Percentiles rank a stretch among this genome's conserved stretches.
Evolutionary conservation across 2,329 filamentous ascomycete genomes (phyloP).

Genomic region (Beauveria rudraprayagi): DNA sequence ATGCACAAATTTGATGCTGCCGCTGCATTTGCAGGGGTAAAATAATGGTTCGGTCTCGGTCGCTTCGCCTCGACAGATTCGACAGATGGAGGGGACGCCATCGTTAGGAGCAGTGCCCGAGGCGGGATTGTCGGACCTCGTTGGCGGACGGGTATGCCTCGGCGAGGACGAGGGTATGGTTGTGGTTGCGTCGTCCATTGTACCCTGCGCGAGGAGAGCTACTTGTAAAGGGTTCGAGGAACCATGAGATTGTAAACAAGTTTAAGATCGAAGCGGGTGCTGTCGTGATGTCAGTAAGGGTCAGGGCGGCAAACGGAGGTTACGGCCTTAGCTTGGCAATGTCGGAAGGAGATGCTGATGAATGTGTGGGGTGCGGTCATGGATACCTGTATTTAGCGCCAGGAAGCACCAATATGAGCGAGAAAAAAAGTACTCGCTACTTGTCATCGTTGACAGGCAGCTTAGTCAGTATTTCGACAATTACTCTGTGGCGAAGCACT

Average conservation of each 20-base stretch:
- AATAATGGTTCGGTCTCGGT: conserved; percentile 79
- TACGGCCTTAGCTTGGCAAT: not conserved
- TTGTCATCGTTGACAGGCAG: not conserved
- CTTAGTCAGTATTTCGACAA: not conserved
- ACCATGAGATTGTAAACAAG: not conserved
- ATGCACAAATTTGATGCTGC: conserved; percentile 97
- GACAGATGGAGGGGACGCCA: conserved; percentile 66
- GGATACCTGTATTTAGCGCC: not conserved
- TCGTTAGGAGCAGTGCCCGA: conserved; percentile 19
- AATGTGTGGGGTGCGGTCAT: not conserved
- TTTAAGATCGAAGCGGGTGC: not conserved
- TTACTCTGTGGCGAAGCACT: not conserved
- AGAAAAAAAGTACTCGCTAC: not conserved
- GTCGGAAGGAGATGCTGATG: not conserved
- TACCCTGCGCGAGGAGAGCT: not conserved
- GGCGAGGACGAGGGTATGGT: conserved; percentile 13
- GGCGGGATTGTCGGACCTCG: conserved; percentile 18
- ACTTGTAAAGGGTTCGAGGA: not conserved
- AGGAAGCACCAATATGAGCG: not conserved
- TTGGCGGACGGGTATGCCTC: conserved; percentile 18
- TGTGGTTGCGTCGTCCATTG: conserved; percentile 21
- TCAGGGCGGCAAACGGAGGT: not conserved
- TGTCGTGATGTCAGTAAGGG: not conserved
- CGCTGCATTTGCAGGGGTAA: conserved; percentile 97
- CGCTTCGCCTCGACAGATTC: conserved; percentile 90